These are phyloP conservation scores for Oidiodendron maius DNA, from an alignment of 495 filamentous ascomycete genomes.

Conservation along the genomic window DNA sequence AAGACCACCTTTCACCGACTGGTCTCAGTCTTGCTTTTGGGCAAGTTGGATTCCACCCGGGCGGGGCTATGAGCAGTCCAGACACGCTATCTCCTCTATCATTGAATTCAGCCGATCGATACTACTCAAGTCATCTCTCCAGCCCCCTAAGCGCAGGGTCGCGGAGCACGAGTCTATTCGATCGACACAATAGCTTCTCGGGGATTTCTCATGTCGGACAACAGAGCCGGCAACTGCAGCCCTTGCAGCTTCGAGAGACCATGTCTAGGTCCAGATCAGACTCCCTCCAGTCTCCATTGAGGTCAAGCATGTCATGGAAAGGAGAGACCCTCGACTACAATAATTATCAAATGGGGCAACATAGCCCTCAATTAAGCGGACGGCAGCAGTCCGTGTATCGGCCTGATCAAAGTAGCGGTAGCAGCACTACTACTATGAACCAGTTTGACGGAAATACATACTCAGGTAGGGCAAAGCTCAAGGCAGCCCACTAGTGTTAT, in stretches of 20 bases:
- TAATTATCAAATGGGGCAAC: constrained; percentile 32
- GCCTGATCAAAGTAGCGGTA: constrained; percentile 30
- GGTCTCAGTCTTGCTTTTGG: constrained; percentile 58
- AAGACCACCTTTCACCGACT: constrained; percentile 54
- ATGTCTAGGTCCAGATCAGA: constrained; percentile 54
- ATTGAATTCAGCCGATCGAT: constrained; percentile 42
- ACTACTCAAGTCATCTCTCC: constrained; percentile 44
- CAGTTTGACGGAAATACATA: constrained; percentile 46
- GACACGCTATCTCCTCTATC: constrained; percentile 46
- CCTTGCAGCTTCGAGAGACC: constrained; percentile 53
- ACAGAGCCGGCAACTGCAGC: constrained; percentile 44
- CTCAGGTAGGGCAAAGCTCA: constrained; percentile 50
- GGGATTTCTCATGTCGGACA: constrained; percentile 40
- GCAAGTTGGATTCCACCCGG: constrained; percentile 51
- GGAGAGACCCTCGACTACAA: constrained; percentile 50
- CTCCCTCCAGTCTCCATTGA: constrained; percentile 50
- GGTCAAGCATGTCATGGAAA: constrained; percentile 58
- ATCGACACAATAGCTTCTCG: constrained; percentile 38
- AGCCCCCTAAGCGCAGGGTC: constrained; percentile 39
- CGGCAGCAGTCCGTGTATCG: constrained; percentile 38
- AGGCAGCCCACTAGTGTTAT: too few species aligned
- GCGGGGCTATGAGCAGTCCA: constrained; percentile 36
- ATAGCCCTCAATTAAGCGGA: constrained; percentile 37
- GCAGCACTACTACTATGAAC: constrained; percentile 29
- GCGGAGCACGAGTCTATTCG: constrained; percentile 50